These are phyloP conservation scores for Pulchroboletus neoregius DNA, from an alignment of 1,284 basidiomycete genomes.

Conservation along the genomic window DNA sequence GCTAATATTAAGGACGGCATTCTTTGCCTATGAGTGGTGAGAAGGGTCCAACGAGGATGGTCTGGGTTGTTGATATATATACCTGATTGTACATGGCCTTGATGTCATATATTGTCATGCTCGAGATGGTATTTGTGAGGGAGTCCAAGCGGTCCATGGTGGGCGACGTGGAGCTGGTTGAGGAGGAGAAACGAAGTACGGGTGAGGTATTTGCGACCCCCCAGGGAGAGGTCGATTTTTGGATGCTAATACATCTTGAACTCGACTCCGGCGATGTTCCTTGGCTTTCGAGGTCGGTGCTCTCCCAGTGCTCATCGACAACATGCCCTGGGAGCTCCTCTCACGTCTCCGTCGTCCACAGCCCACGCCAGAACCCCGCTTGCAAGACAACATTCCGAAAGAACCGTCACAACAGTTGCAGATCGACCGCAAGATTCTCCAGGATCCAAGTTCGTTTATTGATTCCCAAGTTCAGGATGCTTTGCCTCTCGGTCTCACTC, in stretches of 20 bases:
- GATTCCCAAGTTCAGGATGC: constrained; percentile 15
- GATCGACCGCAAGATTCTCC: constrained; percentile 28
- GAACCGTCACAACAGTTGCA: constrained; percentile 9
- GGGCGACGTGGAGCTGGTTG: constrained; percentile 10
- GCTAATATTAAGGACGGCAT: constrained; percentile 89
- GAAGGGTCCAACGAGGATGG: neutral
- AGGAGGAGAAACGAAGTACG: neutral
- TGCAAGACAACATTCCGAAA: neutral
- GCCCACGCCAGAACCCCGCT: constrained; percentile 19
- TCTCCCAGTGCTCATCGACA: too few species aligned
- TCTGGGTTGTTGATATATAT: constrained; percentile 17
- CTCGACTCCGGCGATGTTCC: too few species aligned
- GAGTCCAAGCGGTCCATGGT: constrained; percentile 64
- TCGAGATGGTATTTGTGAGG: constrained; percentile 63
- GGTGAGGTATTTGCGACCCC: constrained; percentile 17
- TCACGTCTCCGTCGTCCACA: constrained; percentile 37
- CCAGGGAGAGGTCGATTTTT: constrained; percentile 17
- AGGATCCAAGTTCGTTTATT: constrained; percentile 30
- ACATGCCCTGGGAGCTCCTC: constrained; percentile 34
- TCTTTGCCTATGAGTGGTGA: constrained; percentile 60
- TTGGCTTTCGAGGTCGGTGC: too few species aligned
- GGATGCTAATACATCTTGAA: neutral
- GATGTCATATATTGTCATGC: constrained; percentile 87
- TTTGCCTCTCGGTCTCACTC: constrained; percentile 29
- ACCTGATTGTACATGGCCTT: constrained; percentile 93